Base-by-base conservation (phyloP, 352 stramenopile genomes). In the Aphanomyces invadans region DNA sequence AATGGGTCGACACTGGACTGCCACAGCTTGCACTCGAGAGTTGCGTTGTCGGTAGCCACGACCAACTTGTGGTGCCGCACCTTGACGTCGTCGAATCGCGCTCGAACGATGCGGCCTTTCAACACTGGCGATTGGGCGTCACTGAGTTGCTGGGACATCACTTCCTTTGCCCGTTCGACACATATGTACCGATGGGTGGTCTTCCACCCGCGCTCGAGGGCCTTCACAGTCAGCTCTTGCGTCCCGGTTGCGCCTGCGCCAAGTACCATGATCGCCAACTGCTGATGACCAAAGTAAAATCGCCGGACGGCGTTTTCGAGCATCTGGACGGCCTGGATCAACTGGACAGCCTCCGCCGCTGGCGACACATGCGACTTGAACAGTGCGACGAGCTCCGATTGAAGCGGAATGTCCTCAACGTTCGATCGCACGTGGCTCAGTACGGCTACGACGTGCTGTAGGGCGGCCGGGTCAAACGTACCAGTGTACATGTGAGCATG, bases 211-310 rank as follows among this genome's bases (percentile, higher is more conserved):
- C 57, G 57, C 29, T 65, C 57, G 3, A 65, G 29, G 15, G 42
- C 42, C 45, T 65, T 65, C 10, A 65, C 57, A 12, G 57, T 65
- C 23, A 65, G 57, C 45, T 65, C 57, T n/a, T 65, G 57, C 15
- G 57, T 65, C 1, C 57, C 57, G 1, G 33, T 25, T 11, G 57
- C 57, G 45, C 25, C 57, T 5, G 57, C 57, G 21, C 57, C 57
- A 4, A 65, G 36, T 17, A 65, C 57, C 57, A 65, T 65, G 57
- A 65, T 65, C 5, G 57, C 57, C 4, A 65, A 36, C 23, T 65
- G 57, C 45, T 65, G 57, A 21, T 65, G 57, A 19, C 57, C 57
- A 65, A 65, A 65, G 38, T 65, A 65, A 36, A 65, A 65, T 15
- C 57, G 57, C 9, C 57, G 57, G 10, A 65, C 57, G 1, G 57